Conservation (phyloP, 768 basidiomycete species). For the Piloderma croceum region DNA sequence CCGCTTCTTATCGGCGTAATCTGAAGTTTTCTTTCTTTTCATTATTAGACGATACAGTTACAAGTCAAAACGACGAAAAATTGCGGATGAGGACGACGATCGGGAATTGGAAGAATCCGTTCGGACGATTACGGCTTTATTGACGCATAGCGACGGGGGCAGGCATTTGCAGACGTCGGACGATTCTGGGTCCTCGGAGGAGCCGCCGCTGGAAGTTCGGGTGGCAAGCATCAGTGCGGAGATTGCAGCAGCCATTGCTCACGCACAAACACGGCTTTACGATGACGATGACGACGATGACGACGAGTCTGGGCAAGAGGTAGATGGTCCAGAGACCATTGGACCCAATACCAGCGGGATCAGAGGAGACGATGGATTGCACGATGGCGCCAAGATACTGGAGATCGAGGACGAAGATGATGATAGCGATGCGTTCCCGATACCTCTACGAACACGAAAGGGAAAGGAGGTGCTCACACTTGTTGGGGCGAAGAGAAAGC, state of each 20-base stretch:
- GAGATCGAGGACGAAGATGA: conserved; percentile 57
- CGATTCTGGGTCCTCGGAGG: conserved; percentile 30
- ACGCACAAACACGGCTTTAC: conserved; percentile 58
- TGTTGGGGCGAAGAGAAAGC: conserved; percentile 59
- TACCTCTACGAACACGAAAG: conserved; percentile 65
- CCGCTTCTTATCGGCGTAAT: conserved; percentile 4
- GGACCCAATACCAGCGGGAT: conserved; percentile 52
- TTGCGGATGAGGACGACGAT: conserved; percentile 48
- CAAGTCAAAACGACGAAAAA: conserved; percentile 61
- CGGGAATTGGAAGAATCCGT: conserved; percentile 66
- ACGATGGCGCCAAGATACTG: conserved; percentile 18
- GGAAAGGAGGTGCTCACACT: conserved; percentile 45
- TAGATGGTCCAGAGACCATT: conserved; percentile 28
- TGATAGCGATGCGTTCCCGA: conserved; percentile 63
- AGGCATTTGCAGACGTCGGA: conserved; percentile 22
- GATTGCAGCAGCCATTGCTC: conserved; percentile 74
- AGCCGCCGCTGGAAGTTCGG: conserved; percentile 50
- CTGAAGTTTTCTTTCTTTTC: conserved; percentile 15
- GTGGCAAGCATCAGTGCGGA: conserved; percentile 78
- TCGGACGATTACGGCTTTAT: conserved; percentile 66
- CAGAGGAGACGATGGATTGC: conserved; percentile 33
- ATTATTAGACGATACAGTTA: conserved; percentile 65
- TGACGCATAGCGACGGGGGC: conserved; percentile 43
- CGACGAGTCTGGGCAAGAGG: conserved; percentile 27
- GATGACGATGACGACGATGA: conserved; percentile 49